Conservation (phyloP, 192 early-diverging fungal genomes). For the Funneliformis mosseae region DNA sequence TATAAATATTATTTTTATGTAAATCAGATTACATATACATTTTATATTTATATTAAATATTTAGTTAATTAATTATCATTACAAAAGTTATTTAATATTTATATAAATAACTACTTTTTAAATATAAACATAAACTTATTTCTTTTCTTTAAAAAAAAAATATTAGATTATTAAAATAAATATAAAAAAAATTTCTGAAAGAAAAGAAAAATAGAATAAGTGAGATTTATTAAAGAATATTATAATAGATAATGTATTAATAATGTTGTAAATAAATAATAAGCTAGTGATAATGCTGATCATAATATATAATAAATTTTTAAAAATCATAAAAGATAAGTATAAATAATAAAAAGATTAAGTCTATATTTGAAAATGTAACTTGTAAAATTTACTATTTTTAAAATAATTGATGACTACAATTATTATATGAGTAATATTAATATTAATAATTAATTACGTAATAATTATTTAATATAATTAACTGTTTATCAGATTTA, state of each 20-base stretch:
- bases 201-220: neutral
- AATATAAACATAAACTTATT: too few species aligned
- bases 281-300: constrained; percentile 32
- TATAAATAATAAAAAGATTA: constrained; percentile 29
- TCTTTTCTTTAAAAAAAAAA: too few species aligned
- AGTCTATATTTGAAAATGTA: constrained; percentile 13
- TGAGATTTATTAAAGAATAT: constrained; percentile 28
- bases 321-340: constrained; percentile 16
- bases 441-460: neutral
- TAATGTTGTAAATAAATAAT: constrained; percentile 33
- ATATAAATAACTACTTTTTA: too few species aligned
- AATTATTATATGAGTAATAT: constrained; percentile 35
- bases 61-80: too few species aligned
- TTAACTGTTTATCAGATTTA: too few species aligned
- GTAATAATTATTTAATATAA: neutral
- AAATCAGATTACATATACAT: constrained; percentile 35
- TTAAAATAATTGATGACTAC: constrained; percentile 35
- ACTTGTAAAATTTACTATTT: constrained; percentile 27
- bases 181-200: too few species aligned
- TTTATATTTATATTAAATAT: constrained; percentile 32
- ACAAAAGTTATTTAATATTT: too few species aligned
- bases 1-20: constrained; percentile 43
- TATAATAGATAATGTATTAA: constrained; percentile 26
- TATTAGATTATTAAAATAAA: too few species aligned
- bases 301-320: constrained; percentile 18